Evolutionary conservation across 768 basidiomycete genomes (phyloP).

Genomic region (Leccinum fibrillosum): DNA sequence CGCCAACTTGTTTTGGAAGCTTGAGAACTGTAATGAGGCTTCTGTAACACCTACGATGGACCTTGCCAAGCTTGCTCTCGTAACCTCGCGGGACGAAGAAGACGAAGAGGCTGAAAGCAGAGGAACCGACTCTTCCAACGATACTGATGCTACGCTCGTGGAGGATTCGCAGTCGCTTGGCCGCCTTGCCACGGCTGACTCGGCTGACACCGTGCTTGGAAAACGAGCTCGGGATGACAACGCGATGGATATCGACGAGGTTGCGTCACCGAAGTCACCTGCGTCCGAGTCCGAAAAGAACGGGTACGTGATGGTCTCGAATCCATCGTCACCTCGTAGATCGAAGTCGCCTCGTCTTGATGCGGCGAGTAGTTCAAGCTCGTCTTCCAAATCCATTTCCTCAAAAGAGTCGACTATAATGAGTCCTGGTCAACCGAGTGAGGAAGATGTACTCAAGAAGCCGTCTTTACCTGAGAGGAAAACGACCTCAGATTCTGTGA

Average conservation of each 20-base stretch:
- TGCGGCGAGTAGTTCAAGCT: constrained; percentile 29
- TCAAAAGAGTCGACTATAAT: constrained; percentile 32
- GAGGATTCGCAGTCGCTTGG: constrained; percentile 55
- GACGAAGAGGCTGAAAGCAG: constrained; percentile 73
- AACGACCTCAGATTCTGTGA: constrained; percentile 63
- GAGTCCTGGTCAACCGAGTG: constrained; percentile 18
- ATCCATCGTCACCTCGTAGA: constrained; percentile 34
- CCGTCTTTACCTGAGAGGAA: constrained; percentile 59
- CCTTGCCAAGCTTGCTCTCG: constrained; percentile 86
- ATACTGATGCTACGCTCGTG: constrained; percentile 85
- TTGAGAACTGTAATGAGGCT: constrained; percentile 61
- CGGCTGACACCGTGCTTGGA: constrained; percentile 59
- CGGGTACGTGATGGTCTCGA: constrained; percentile 40
- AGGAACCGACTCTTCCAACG: constrained; percentile 78
- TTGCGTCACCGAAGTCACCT: constrained; percentile 28
- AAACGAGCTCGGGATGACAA: constrained; percentile 58
- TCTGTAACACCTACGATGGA: constrained; percentile 83
- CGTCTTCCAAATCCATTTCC: constrained; percentile 20
- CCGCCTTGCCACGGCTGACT: constrained; percentile 23
- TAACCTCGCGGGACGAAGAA: constrained; percentile 88
- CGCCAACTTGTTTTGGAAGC: constrained; percentile 70
- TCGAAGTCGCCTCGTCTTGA: constrained; percentile 35
- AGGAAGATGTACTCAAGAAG: constrained; percentile 37
- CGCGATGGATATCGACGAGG: constrained; percentile 55
- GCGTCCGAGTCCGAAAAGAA: constrained; percentile 38